Percentiles rank a stretch among this genome's conserved stretches.
Conservation (phyloP, 345 rosid genomes). For the Murraya paniculata region DNA sequence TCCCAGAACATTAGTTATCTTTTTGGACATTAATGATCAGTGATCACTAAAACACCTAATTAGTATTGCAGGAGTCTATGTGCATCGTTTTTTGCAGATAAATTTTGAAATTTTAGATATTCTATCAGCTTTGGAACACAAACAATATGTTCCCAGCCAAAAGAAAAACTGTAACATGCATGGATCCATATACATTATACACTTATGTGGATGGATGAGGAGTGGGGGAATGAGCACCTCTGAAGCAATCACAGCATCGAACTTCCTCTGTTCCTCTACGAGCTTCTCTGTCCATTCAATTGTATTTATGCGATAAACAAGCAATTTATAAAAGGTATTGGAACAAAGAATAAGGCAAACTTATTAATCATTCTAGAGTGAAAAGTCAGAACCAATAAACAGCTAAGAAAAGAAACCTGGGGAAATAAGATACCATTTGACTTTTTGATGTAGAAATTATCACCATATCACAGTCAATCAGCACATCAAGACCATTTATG, state of each 20-base stretch:
- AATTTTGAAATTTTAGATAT: background rate
- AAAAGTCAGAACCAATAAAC: conserved; percentile 1
- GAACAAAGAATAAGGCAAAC: background rate
- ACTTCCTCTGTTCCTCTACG: conserved; percentile 71
- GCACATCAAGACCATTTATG: background rate
- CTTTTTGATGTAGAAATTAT: background rate
- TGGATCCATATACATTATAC: background rate
- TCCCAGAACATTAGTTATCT: background rate
- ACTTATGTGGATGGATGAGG: background rate
- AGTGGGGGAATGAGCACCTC: conserved; percentile 48
- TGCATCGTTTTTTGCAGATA: background rate
- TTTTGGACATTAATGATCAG: background rate
- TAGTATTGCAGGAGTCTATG: background rate
- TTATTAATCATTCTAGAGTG: background rate
- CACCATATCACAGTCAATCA: background rate
- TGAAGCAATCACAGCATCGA: conserved; percentile 80
- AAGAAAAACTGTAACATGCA: background rate
- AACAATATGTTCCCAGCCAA: background rate
- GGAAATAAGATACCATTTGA: background rate
- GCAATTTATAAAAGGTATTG: background rate
- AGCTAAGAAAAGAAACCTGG: background rate
- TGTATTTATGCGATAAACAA: background rate
- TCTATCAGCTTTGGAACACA: too few relatives aligned
- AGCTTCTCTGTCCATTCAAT: conserved; percentile 59
- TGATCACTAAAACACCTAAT: background rate